Conservation (phyloP, 2,329 filamentous ascomycete genomes). For the Trichoderma brevicompactum region DNA sequence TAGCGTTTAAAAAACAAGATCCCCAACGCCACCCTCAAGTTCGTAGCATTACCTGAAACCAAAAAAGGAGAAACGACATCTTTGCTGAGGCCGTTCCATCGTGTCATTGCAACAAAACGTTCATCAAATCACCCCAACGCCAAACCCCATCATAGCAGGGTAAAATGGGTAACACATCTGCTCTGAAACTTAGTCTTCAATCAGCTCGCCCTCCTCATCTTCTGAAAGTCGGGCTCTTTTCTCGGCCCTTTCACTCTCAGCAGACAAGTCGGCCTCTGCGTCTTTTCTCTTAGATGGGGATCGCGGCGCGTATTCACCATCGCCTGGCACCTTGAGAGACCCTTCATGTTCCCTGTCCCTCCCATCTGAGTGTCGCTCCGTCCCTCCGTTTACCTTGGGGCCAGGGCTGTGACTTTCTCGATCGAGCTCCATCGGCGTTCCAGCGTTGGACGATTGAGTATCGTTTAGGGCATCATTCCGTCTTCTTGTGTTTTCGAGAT, state of each 20-base stretch:
- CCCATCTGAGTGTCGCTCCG: conserved; percentile 39
- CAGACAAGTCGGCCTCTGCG: conserved; percentile 41
- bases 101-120: conserved; percentile 6
- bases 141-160: neutral
- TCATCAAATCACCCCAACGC: conserved; percentile 16
- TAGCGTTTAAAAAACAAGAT: conserved; percentile 1
- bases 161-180: neutral
- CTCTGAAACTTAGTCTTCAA: conserved; percentile 40
- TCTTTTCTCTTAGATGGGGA: conserved; percentile 52
- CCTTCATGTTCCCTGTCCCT: conserved; percentile 35
- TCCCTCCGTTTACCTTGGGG: conserved; percentile 46
- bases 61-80: conserved; percentile 1
- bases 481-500: conserved; percentile 60
- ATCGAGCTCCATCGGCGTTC: conserved; percentile 54
- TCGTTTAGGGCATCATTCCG: conserved; percentile 51
- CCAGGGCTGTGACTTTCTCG: conserved; percentile 55
- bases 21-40: conserved; percentile 21
- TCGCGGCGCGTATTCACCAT: conserved; percentile 39
- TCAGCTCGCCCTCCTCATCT: conserved; percentile 56
- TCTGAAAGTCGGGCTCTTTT: conserved; percentile 53
- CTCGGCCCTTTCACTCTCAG: conserved; percentile 44
- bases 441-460: conserved; percentile 52
- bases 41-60: conserved; percentile 19
- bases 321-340: conserved; percentile 43
- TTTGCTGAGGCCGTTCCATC: conserved; percentile 15